phyloP scores from a whole-genome alignment of 2,329 filamentous ascomycete genomes.

The Alternaria tenuissima region DNA sequence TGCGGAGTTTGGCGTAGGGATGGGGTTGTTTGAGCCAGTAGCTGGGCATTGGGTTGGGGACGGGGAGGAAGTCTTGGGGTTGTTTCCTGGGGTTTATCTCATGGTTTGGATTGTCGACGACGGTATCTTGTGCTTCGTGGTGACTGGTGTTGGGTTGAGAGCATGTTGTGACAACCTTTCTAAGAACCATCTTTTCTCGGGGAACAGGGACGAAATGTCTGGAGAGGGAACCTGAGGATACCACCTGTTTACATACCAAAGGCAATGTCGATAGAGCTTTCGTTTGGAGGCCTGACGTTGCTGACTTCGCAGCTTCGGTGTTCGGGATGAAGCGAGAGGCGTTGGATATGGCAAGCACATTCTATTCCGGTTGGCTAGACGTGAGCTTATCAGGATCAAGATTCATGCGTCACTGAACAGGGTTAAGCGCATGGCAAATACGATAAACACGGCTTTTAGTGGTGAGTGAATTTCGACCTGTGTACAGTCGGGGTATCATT shows the following conservation, averaged over 20 bases:
- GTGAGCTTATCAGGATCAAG: constrained; percentile 17
- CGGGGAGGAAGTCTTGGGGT: constrained; percentile 36
- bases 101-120: neutral
- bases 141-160: neutral
- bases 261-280: neutral
- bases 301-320: neutral
- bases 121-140: neutral
- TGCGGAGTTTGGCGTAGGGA: constrained; percentile 38
- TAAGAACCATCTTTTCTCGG: neutral
- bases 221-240: too few species aligned
- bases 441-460: neutral
- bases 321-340: neutral
- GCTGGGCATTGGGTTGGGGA: constrained; percentile 39
- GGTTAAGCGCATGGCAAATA: neutral
- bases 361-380: neutral
- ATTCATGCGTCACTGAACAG: constrained; percentile 21
- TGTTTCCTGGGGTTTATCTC: neutral
- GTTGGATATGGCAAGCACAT: neutral
- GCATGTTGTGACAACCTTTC: neutral
- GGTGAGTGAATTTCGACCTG: neutral
- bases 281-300: neutral
- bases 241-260: too few species aligned
- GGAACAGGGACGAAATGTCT: too few species aligned
- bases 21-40: constrained; percentile 50
- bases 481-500: constrained; percentile 15